phyloP scores from a whole-genome alignment of 2,329 filamentous ascomycete genomes.

The Colletotrichum tabaci region DNA sequence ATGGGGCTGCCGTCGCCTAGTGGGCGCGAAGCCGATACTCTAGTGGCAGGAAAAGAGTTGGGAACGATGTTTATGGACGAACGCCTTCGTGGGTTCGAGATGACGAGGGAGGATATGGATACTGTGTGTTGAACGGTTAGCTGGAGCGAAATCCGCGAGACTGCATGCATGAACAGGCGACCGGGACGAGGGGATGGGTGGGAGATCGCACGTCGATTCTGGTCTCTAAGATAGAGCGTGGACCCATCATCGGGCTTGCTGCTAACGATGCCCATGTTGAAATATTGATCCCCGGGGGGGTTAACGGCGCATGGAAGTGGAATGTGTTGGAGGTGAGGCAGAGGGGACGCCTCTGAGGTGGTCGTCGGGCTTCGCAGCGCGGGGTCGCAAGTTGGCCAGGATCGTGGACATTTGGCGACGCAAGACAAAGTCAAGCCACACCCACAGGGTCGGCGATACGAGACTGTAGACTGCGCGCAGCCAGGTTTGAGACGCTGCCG shows the following conservation, averaged over 20 bases:
- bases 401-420: constrained; percentile 43
- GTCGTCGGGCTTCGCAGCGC: constrained; percentile 39
- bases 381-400: constrained; percentile 40
- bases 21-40: constrained; percentile 81
- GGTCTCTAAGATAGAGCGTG: constrained; percentile 88
- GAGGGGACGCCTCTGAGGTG: constrained; percentile 24
- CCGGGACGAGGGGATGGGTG: constrained; percentile 42
- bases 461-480: constrained; percentile 32
- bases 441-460: constrained; percentile 34
- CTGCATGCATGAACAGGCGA: constrained; percentile 40
- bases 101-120: constrained; percentile 85
- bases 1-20: constrained; percentile 81
- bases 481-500: constrained; percentile 34
- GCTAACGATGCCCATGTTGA: constrained; percentile 90
- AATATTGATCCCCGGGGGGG: constrained; percentile 40
- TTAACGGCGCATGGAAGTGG: constrained; percentile 37
- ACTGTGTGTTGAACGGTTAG: constrained; percentile 68
- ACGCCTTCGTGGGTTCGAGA: constrained; percentile 85
- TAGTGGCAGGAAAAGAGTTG: constrained; percentile 88
- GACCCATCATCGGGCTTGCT: constrained; percentile 90
- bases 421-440: constrained; percentile 42
- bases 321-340: constrained; percentile 16
- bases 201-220: constrained; percentile 82
- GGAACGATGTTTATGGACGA: constrained; percentile 84
- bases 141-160: constrained; percentile 42